These are phyloP conservation scores for Talaromyces trachyspermus DNA, from an alignment of 495 filamentous ascomycete species.

Conservation along the genomic window DNA sequence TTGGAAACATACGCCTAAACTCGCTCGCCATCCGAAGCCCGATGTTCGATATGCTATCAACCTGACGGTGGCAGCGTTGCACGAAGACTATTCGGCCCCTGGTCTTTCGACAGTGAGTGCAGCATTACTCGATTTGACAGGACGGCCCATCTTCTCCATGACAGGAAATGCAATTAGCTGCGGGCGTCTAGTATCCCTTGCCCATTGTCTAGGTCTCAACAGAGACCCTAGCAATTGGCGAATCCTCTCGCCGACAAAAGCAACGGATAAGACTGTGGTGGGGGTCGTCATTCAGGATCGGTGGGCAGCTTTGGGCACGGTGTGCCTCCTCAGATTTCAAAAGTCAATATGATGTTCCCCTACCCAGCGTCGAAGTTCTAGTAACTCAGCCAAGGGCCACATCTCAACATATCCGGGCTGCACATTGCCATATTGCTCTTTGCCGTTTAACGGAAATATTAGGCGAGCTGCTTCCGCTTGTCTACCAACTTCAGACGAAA, in stretches of 20 bases:
- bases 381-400: constrained; percentile 26
- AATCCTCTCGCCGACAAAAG: constrained; percentile 40
- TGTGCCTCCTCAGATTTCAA: constrained; percentile 43
- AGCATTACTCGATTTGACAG: constrained; percentile 41
- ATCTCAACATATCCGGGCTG: constrained; percentile 36
- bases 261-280: constrained; percentile 45
- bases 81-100: constrained; percentile 44
- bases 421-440: constrained; percentile 44
- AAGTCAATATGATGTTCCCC: constrained; percentile 47
- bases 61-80: constrained; percentile 43
- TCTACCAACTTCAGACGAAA: constrained; percentile 40
- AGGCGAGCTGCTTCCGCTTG: constrained; percentile 42
- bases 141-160: constrained; percentile 45
- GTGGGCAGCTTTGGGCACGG: constrained; percentile 48
- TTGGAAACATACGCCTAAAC: constrained; percentile 40
- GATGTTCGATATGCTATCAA: constrained; percentile 45
- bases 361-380: constrained; percentile 37
- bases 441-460: constrained; percentile 47
- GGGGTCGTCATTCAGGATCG: constrained; percentile 49
- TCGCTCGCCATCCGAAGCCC: constrained; percentile 39
- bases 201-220: constrained; percentile 46
- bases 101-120: constrained; percentile 44
- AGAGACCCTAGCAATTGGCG: constrained; percentile 42
- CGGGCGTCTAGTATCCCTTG: constrained; percentile 41
- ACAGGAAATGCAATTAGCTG: constrained; percentile 46